phyloP scores from a whole-genome alignment of 2,329 filamentous ascomycete genomes.

The Ilyonectria sp. region DNA sequence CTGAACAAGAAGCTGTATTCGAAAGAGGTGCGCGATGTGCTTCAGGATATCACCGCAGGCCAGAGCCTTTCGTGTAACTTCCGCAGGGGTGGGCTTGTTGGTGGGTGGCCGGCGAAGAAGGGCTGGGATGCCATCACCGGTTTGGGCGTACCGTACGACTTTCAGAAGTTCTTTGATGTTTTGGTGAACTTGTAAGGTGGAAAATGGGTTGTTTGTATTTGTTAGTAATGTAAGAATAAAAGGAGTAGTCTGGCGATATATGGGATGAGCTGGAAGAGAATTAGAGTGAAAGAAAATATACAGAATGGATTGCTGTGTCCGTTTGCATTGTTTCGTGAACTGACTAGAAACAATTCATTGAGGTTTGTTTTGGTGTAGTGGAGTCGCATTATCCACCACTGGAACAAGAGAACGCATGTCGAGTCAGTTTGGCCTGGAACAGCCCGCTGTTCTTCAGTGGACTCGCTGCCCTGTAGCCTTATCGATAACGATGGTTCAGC shows the following conservation, averaged over 20 bases:
- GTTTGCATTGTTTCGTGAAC: neutral
- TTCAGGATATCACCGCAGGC: conserved; percentile 61
- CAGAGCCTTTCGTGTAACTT: conserved; percentile 59
- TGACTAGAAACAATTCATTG: neutral
- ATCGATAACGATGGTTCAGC: conserved; percentile 22
- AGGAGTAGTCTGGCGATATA: neutral
- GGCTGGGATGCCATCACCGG: conserved; percentile 68
- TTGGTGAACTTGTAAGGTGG: conserved; percentile 44
- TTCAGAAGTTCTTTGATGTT: conserved; percentile 55
- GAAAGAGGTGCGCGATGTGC: conserved; percentile 50
- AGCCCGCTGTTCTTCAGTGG: conserved; percentile 7
- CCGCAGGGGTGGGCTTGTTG: conserved; percentile 49
- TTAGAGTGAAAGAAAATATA: neutral
- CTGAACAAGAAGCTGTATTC: conserved; percentile 67
- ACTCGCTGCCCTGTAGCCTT: neutral
- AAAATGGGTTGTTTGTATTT: neutral
- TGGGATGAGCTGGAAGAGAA: neutral
- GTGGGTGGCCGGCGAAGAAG: conserved; percentile 61
- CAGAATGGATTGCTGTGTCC: neutral
- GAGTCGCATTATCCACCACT: neutral
- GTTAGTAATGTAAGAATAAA: neutral
- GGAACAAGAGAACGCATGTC: neutral
- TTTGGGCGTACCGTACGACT: conserved; percentile 62
- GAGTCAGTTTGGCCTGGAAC: neutral
- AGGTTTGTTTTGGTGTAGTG: neutral